phyloP scores from a whole-genome alignment of 2,329 filamentous ascomycete species.

The Knufia petricola region DNA sequence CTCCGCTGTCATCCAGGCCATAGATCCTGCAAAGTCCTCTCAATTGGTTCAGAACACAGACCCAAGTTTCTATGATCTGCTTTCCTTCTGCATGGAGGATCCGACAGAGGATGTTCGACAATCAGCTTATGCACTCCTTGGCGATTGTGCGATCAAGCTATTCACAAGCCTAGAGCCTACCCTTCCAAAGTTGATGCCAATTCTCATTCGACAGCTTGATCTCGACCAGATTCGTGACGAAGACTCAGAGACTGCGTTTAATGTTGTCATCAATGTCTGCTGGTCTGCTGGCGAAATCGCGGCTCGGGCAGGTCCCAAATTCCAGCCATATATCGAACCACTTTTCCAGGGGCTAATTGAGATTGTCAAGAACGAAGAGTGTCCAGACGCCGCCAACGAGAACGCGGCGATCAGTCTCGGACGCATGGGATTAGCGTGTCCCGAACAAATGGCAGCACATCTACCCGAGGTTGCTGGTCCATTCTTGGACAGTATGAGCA shows the following conservation, averaged over 20 bases:
- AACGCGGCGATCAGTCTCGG: conserved; percentile 92
- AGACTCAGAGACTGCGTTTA: conserved; percentile 61
- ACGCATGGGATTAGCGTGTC: conserved; percentile 70
- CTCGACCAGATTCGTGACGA: conserved; percentile 67
- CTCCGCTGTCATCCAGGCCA: conserved; percentile 84
- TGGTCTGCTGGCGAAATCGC: conserved; percentile 94
- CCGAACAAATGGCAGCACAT: conserved; percentile 66
- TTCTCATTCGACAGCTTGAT: conserved; percentile 80
- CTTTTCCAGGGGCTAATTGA: conserved; percentile 67
- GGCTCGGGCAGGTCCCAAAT: conserved; percentile 56
- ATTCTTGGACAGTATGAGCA: conserved; percentile 72
- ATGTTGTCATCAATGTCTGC: conserved; percentile 95
- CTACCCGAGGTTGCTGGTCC: conserved; percentile 70
- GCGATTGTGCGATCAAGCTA: conserved; percentile 88
- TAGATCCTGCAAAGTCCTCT: conserved; percentile 63
- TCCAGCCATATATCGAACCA: conserved; percentile 60
- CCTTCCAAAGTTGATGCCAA: conserved; percentile 61
- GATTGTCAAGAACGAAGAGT: conserved; percentile 75
- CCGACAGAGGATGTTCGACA: conserved; percentile 85
- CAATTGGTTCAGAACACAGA: conserved; percentile 66
- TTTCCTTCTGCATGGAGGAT: conserved; percentile 89
- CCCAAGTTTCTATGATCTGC: conserved; percentile 78
- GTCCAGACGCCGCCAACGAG: conserved; percentile 79
- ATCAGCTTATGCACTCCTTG: conserved; percentile 87
- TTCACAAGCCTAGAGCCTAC: conserved; percentile 70